Evolutionary conservation across 257 asterid species (phyloP).

Genomic region (Plantago elongata): DNA sequence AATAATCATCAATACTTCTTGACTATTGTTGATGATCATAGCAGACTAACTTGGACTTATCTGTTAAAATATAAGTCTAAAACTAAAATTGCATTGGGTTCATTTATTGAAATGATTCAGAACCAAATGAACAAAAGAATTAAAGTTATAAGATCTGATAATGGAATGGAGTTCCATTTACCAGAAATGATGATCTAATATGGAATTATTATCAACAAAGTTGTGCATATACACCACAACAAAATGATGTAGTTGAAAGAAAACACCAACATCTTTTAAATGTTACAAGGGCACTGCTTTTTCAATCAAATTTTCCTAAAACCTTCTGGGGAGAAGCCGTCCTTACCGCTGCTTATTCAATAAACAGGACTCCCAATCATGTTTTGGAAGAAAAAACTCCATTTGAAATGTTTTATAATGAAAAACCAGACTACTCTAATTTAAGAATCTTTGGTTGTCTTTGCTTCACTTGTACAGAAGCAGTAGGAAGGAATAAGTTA

Average conservation of each 20-base stretch:
- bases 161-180: background rate
- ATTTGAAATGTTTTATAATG: background rate
- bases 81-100: background rate
- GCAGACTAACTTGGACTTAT: background rate
- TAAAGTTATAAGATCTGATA: background rate
- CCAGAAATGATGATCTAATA: background rate
- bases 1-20: background rate
- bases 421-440: background rate
- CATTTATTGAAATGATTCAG: background rate
- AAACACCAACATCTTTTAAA: background rate
- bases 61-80: background rate
- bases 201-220: background rate
- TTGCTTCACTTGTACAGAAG: background rate
- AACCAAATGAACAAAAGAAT: background rate
- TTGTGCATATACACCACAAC: background rate
- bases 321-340: background rate
- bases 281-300: background rate
- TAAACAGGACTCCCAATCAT: background rate
- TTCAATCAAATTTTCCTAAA: background rate
- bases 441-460: background rate
- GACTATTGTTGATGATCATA: background rate
- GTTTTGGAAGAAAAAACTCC: background rate
- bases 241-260: background rate
- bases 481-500: background rate
- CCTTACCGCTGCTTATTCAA: background rate